These are phyloP conservation scores for Beauveria sp. DNA, from an alignment of 2,329 filamentous ascomycete species.

Conservation along the genomic window DNA sequence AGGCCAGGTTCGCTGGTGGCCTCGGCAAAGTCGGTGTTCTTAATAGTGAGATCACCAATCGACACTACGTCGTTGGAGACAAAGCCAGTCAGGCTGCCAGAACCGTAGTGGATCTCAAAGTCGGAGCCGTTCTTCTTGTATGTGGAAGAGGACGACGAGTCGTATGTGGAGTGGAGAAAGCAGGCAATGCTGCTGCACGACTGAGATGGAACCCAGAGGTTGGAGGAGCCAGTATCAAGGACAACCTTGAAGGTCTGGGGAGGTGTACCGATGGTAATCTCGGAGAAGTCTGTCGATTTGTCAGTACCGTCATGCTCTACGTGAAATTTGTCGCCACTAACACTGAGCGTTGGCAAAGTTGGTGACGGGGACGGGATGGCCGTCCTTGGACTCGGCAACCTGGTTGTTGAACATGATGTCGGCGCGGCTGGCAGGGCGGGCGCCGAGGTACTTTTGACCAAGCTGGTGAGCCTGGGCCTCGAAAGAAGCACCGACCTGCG, in stretches of 20 bases:
- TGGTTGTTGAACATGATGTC: conserved; percentile 75
- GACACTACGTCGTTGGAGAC: conserved; percentile 80
- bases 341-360: conserved; percentile 99
- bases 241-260: conserved; percentile 97
- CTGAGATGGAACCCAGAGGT: conserved; percentile 92
- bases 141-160: conserved; percentile 78
- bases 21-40: conserved; percentile 91
- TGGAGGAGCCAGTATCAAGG: conserved; percentile 96
- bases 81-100: conserved; percentile 86
- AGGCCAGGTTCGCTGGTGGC: conserved; percentile 92
- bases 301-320: conserved; percentile 12
- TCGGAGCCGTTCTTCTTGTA: conserved; percentile 90
- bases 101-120: conserved; percentile 94
- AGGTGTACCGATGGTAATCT: conserved; percentile 86
- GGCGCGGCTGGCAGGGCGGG: conserved; percentile 57
- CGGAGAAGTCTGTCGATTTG: conserved; percentile 71
- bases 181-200: conserved; percentile 93
- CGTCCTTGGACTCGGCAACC: conserved; percentile 54
- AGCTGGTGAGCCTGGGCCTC: conserved; percentile 74
- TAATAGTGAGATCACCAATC: conserved; percentile 83
- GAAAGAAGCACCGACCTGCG: conserved; percentile 67
- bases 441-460: conserved; percentile 92
- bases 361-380: conserved; percentile 79
- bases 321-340: conserved; percentile 40
- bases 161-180: conserved; percentile 95